These are phyloP conservation scores for Sporormia fimetaria DNA, from an alignment of 495 filamentous ascomycete genomes.

Conservation along the genomic window DNA sequence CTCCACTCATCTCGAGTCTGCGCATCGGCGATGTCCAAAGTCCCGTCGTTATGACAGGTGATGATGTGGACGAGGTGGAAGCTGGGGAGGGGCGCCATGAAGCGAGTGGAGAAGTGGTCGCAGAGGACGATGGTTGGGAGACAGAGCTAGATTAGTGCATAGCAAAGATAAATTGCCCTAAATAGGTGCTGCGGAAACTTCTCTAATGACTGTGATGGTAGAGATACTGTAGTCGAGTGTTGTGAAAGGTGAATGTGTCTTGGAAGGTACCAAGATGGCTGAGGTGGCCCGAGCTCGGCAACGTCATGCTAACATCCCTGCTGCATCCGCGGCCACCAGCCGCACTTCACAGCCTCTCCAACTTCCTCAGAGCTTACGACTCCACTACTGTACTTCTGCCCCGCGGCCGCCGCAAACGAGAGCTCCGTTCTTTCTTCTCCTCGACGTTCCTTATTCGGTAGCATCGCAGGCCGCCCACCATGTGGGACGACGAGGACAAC, in stretches of 20 bases:
- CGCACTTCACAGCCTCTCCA: no score
- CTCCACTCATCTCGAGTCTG: conserved; percentile 4
- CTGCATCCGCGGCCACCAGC: no score
- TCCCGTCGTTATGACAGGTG: neutral
- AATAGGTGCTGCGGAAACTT: no score
- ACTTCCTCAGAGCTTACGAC: no score
- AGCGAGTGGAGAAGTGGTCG: neutral
- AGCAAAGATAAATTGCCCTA: no score
- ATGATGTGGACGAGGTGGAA: neutral
- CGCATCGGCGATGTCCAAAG: neutral
- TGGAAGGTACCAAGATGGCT: no score
- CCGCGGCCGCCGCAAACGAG: neutral
- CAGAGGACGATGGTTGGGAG: conserved; percentile 1
- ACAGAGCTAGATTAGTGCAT: neutral
- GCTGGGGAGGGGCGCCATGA: neutral
- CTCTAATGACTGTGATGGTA: no score
- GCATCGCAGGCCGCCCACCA: conserved; percentile 18
- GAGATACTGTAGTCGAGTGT: no score
- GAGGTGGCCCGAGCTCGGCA: no score
- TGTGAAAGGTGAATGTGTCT: no score
- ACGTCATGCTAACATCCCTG: no score
- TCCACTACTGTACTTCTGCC: neutral
- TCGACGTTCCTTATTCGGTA: neutral
- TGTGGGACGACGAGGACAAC: conserved; percentile 92
- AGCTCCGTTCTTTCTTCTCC: neutral